phyloP scores from a whole-genome alignment of 73 alveolate genomes.

The Paramecium tetraurelia region DNA sequence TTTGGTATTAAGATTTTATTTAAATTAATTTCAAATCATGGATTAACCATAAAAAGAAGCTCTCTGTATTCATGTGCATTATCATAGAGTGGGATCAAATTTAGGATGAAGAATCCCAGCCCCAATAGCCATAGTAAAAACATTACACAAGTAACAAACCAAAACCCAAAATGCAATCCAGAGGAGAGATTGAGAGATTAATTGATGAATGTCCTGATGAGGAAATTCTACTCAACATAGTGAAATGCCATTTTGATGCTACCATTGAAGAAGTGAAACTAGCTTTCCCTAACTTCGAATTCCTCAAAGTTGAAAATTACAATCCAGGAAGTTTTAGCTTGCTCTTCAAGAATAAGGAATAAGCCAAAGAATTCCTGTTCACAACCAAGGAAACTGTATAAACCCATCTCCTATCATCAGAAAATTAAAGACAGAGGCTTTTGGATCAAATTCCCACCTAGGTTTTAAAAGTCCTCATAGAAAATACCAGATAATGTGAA shows the following conservation, averaged over 20 bases:
- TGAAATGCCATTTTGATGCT: constrained; percentile 35
- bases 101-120: neutral
- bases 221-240: constrained; percentile 13
- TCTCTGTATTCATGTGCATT: neutral
- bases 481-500: neutral
- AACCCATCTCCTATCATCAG: neutral
- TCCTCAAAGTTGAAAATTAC: constrained; percentile 6
- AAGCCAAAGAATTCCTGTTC: constrained; percentile 16
- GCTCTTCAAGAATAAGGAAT: constrained; percentile 20
- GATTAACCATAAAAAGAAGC: neutral
- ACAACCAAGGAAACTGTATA: constrained; percentile 1
- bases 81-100: constrained; percentile 22
- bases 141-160: neutral
- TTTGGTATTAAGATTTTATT: neutral
- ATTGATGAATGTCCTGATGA: constrained; percentile 15
- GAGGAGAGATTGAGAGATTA: constrained; percentile 6
- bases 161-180: constrained; percentile 20
- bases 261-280: neutral
- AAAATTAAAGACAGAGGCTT: constrained; percentile 37
- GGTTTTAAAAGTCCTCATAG: neutral
- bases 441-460: constrained; percentile 33
- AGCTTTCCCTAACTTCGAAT: neutral
- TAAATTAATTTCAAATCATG: neutral
- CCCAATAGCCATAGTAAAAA: neutral
- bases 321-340: constrained; percentile 31